Base-by-base conservation (phyloP, 2,329 filamentous ascomycete species). In the Colletotrichum sojae region DNA sequence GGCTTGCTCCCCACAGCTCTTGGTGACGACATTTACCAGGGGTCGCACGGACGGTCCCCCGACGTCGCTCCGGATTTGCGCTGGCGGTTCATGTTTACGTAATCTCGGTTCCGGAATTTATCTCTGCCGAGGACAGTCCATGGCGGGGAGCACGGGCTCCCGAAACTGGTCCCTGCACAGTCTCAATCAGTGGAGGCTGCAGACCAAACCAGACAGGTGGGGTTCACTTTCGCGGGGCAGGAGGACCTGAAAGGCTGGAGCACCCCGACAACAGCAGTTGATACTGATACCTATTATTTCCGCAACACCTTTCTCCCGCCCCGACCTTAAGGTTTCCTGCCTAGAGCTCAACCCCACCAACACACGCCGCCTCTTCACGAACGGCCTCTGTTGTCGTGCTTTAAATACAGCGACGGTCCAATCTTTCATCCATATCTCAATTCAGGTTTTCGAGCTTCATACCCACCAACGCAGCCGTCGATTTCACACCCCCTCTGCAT, bases 141-240 rank as follows among this genome's bases (percentile, higher is more conserved):
- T 36, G 31, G 22, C 22, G 22, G 22, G 22, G 31, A 36, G 31
- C 3, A 31, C n/a, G 1, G 15, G n/a, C 10, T 22, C n/a, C 16
- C 6, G 22, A 13, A 39, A 51, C 15, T 15, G 55, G 43, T 59
- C 16, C 56, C 18, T 59, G 43, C 20, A 48, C 22, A 20, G 39
- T n/a, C 49, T 57, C 60, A 40, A 48, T 12, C 52, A 54, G 66
- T 48, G 62, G 53, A 64, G 52, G 39, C 45, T 65, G 49, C 65
- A 46, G 45, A 22, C 62, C 27, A 31, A 46, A 55, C 25, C 55
- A 64, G 48, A 43, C n/a, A 46, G 56, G 45, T 43, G 56, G 63
- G 66, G 51, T 61, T 64, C 63, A 68, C 67, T 70, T 55, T 43
- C 67, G 67, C 67, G 67, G 67, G 67, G 67, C 67, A 70, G 56